Base-by-base conservation (phyloP, 208 protist genomes). In the Trypanosoma melophagium region DNA sequence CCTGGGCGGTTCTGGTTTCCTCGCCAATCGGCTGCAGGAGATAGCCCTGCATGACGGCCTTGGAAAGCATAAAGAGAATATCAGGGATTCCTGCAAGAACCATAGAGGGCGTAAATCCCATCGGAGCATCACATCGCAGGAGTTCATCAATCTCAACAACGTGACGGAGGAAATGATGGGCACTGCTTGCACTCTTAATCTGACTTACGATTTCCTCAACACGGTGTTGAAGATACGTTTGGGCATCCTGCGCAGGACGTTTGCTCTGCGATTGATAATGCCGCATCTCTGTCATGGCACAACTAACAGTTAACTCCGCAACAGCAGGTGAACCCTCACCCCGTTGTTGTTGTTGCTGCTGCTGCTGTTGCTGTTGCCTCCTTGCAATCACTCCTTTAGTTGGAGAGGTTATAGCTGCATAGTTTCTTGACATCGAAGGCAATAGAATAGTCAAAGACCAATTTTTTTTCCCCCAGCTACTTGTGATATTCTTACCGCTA, bases 41-140 rank as follows among this genome's bases (percentile, higher is more conserved):
- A 40, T 78, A 64, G 0, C 77, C 67, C 1, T 45, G 31, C 21
- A 51, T 14, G 13, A 83, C 56, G 4, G 79, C 75, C 1, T 78
- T 60, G 13, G 63, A 49, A 4, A 74, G 52, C 19, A 76, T 54
- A 17, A 59, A 28, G 7, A 80, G 53, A 44, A 85, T 79, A 38
- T 77, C 71, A 0, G 79, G 70, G n/a, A 93, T 22, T 9, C 87
- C 87, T 2, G 73, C 56, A n/a, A 84, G 52, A 10, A 93, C 73
- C 77, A 84, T 85, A n/a, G 69, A 41, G 38, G 82, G 79, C 0
- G 87, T 93, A 56, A 90, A 77, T 42, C 87, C 87, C 24, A 70
- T 63, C 8, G 73, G 74, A 19, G 81, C 77, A 62, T 89, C 82
- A 21, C 77, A 76, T 14, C 72, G 61, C 24, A 90, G 74, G 16